These are phyloP conservation scores for Parasarocladium wereldwijsianum DNA, from an alignment of 2,329 filamentous ascomycete genomes.

Conservation along the genomic window DNA sequence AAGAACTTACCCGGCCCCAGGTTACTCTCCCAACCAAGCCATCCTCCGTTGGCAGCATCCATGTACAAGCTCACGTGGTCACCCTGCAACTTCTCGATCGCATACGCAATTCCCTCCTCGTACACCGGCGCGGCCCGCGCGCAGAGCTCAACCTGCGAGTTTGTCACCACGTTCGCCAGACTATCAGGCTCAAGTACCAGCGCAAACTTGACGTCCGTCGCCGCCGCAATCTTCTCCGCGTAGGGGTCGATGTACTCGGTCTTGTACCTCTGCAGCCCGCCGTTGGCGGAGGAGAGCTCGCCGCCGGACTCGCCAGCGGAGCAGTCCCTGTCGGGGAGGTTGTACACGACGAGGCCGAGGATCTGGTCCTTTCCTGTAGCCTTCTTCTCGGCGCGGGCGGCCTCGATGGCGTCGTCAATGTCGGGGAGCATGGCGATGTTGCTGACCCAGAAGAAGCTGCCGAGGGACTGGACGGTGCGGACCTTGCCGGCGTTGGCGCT, in stretches of 20 bases:
- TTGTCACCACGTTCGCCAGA: constrained; percentile 26
- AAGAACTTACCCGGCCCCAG: constrained; percentile 19
- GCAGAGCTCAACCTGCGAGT: constrained; percentile 20
- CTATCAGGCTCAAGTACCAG: constrained; percentile 29
- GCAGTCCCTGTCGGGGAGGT: constrained; percentile 30
- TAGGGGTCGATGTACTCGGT: constrained; percentile 23
- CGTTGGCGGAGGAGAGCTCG: constrained; percentile 20
- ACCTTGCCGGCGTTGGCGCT: constrained; percentile 20
- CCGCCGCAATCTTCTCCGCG: constrained; percentile 19
- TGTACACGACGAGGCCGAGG: constrained; percentile 27
- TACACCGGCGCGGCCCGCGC: constrained; percentile 21
- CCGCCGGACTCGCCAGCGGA: constrained; percentile 25
- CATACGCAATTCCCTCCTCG: constrained; percentile 25
- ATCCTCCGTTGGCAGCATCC: constrained; percentile 27
- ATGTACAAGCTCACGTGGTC: constrained; percentile 24
- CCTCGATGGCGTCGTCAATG: constrained; percentile 24
- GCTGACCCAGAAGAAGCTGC: constrained; percentile 29
- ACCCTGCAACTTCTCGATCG: constrained; percentile 22
- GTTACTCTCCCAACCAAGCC: constrained; percentile 26
- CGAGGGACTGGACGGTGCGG: constrained; percentile 21
- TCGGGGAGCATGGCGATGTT: constrained; percentile 18
- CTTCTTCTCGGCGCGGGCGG: constrained; percentile 20
- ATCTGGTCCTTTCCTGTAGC: constrained; percentile 21
- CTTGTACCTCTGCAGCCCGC: constrained; percentile 25
- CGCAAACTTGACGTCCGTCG: constrained; percentile 24